Percentiles rank a stretch among this genome's conserved stretches.
Conservation (phyloP, 768 basidiomycete genomes). For the Dentipellis sp. region DNA sequence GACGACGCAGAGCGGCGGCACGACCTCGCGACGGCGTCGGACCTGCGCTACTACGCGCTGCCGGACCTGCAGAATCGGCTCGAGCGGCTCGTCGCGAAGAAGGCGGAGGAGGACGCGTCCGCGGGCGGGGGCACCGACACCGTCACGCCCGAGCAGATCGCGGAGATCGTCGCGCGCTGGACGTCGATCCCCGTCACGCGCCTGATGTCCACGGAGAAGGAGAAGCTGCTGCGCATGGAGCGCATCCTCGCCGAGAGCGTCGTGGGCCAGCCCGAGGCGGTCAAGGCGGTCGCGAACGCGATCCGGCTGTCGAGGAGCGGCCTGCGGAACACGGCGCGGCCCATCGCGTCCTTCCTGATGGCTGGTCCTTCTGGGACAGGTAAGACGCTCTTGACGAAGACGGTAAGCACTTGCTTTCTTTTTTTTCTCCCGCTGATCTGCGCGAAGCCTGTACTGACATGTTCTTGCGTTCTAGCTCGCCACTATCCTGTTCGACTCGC, state of each 20-base stretch:
- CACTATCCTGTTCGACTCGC: constrained; percentile 79
- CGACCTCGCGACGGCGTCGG: constrained; percentile 72
- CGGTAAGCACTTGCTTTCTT: constrained; percentile 37
- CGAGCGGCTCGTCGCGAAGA: constrained; percentile 63
- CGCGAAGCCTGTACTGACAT: constrained; percentile 5
- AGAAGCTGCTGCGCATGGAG: constrained; percentile 84
- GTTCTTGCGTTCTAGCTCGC: constrained; percentile 52
- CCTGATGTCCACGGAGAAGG: constrained; percentile 82
- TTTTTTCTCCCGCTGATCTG: background rate
- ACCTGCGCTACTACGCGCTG: constrained; percentile 85
- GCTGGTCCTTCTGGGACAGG: constrained; percentile 88
- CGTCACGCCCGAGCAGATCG: constrained; percentile 85
- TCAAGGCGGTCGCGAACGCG: constrained; percentile 89
- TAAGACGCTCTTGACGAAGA: constrained; percentile 86
- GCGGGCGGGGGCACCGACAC: constrained; percentile 47
- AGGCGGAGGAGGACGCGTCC: constrained; percentile 59
- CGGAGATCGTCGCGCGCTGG: constrained; percentile 91
- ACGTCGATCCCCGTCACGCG: constrained; percentile 86
- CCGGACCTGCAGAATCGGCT: constrained; percentile 76
- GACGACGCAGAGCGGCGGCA: constrained; percentile 87
- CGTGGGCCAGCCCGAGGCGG: constrained; percentile 86
- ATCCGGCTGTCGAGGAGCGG: constrained; percentile 89
- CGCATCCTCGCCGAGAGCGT: constrained; percentile 68
- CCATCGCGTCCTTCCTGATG: constrained; percentile 90
- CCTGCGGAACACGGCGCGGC: constrained; percentile 79